phyloP scores from a whole-genome alignment of 2,329 filamentous ascomycete genomes.

The Penicillium nordicum region DNA sequence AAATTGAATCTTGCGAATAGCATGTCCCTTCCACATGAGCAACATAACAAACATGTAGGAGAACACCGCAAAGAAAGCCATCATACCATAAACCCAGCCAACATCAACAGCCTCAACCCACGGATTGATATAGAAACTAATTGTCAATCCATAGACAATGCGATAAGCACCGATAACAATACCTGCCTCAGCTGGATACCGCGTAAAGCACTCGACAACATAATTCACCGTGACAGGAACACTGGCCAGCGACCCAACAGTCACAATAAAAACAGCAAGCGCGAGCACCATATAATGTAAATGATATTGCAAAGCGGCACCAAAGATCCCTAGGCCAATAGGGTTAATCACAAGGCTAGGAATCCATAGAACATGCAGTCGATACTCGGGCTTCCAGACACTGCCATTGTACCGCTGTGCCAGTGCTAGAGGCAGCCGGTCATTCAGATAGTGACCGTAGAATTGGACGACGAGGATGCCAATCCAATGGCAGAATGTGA shows the following conservation, averaged over 20 bases:
- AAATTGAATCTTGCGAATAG: constrained; percentile 20
- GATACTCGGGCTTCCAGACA: constrained; percentile 36
- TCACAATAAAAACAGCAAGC: constrained; percentile 41
- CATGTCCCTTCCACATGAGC: constrained; percentile 27
- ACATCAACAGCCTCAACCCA: constrained; percentile 38
- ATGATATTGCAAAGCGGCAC: constrained; percentile 41
- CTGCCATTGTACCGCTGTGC: constrained; percentile 27
- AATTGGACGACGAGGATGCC: constrained; percentile 38
- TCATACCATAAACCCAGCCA: constrained; percentile 44
- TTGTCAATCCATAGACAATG: constrained; percentile 37
- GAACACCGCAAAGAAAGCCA: constrained; percentile 37
- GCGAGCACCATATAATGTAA: constrained; percentile 42
- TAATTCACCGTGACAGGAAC: constrained; percentile 28
- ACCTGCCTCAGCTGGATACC: constrained; percentile 38
- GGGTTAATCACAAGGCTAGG: constrained; percentile 28
- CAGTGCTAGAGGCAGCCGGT: constrained; percentile 39
- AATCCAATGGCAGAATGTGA: constrained; percentile 43
- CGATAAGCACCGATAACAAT: constrained; percentile 29
- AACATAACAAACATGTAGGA: constrained; percentile 25
- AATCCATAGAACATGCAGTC: constrained; percentile 31
- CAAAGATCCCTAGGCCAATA: constrained; percentile 36
- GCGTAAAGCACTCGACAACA: constrained; percentile 34
- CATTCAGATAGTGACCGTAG: constrained; percentile 39
- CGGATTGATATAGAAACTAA: constrained; percentile 40
- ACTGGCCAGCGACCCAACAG: constrained; percentile 33